phyloP scores from a whole-genome alignment of 495 filamentous ascomycete genomes.

The Astrothelium subdiscretum region DNA sequence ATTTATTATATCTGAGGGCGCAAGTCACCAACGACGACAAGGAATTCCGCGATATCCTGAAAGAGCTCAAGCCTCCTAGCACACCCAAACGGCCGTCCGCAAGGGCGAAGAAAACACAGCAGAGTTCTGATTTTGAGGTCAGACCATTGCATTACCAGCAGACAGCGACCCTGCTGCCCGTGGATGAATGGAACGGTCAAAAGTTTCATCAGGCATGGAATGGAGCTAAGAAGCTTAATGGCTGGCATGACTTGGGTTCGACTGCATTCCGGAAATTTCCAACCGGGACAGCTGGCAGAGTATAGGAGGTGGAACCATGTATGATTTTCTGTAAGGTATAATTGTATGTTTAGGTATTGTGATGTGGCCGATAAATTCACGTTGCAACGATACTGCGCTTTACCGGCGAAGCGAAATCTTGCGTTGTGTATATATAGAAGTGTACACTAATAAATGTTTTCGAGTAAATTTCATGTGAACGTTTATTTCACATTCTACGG shows the following conservation, averaged over 20 bases:
- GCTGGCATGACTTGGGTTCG: neutral
- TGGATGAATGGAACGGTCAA: neutral
- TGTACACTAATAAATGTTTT: too few relatives aligned
- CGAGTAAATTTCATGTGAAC: too few relatives aligned
- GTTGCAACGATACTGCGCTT: too few relatives aligned
- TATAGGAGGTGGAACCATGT: neutral
- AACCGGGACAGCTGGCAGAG: neutral
- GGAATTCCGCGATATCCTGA: constrained; percentile 6
- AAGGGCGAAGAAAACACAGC: neutral
- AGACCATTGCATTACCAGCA: constrained; percentile 4
- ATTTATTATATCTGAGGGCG: constrained; percentile 60
- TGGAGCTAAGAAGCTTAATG: neutral
- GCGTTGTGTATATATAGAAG: too few relatives aligned
- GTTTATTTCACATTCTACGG: too few relatives aligned
- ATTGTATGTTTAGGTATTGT: neutral
- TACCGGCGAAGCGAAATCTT: too few relatives aligned
- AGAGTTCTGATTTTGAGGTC: neutral
- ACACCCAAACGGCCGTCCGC: neutral
- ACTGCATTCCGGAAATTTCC: neutral
- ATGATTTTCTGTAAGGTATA: neutral
- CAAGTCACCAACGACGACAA: constrained; percentile 61
- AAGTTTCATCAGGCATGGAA: neutral
- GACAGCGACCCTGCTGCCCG: neutral
- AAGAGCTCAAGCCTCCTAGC: constrained; percentile 2
- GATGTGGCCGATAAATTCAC: too few relatives aligned